Evolutionary conservation across 2,329 filamentous ascomycete genomes (phyloP), one percentile per base, ranked within the genome.

Genomic region (Hypoxylon sp.): DNA sequence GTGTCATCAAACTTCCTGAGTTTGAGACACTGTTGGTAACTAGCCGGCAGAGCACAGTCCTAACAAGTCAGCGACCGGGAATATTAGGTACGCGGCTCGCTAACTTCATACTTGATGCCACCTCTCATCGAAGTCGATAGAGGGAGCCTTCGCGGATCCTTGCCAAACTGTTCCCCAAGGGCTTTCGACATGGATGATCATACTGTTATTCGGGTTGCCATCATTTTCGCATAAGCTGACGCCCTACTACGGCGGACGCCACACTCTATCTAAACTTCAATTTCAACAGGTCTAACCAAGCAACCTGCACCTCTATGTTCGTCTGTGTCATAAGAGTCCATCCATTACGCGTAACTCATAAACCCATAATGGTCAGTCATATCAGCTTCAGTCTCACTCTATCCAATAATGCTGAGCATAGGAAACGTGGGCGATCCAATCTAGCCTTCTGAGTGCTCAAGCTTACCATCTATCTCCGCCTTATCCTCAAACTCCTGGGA

Each of bases 401-500:
- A 41, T 34, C 46, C 41, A 52, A 23, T 11, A 38, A 6, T 11
- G 17, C 17, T 9, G 14, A 49, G 45, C 11, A 3, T 2, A 43
- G 38, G 38, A 19, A 21, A 43, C 17, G 3, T 21, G 17, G 17
- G 13, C 41, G 25, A 17, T n/a, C 9, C 17, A 19, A 45, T 25
- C 30, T 60, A 65, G 28, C 25, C 41, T 14, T 67, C 59, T 25
- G 49, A 32, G 45, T 62, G 60, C 30, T 70, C 61, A 9, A 45
- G 41, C 58, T 52, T 46, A 14, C n/a, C 36, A 30, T 57, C 56
- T 5, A 21, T 32, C 11, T 59, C 63, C 5, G 9, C 57, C 69
- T 77, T 76, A 52, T 75, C 68, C 68, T 75, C 59, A 49, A 75
- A 75, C 62, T 78, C 77, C 60, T 76, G 74, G 0, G 75, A 74